phyloP scores from a whole-genome alignment of 164 flowering plant genomes.

The Chloranthus sessilifolius region DNA sequence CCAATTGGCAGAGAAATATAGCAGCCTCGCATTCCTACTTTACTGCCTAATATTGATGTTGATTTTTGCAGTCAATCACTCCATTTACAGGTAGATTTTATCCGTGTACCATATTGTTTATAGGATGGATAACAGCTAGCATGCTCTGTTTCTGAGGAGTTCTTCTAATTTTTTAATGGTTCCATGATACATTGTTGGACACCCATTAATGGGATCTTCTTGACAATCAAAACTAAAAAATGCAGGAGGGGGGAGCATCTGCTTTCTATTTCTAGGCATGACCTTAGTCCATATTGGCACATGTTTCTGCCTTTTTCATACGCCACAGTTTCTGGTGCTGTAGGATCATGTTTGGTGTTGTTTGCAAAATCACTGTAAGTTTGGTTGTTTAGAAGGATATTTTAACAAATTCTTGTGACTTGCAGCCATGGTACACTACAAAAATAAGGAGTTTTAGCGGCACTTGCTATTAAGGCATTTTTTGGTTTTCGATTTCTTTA shows the following conservation, averaged over 20 bases:
- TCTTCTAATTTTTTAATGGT: not conserved
- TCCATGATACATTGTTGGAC: conserved; percentile 2
- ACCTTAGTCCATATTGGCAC: conserved; percentile 69
- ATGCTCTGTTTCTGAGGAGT: not conserved
- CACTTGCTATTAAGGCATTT: too few species aligned
- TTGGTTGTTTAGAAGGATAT: not conserved
- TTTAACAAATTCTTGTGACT: too few species aligned
- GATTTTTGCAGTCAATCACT: conserved; percentile 63
- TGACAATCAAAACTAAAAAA: conserved; percentile 5
- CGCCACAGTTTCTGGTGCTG: conserved; percentile 92
- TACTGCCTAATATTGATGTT: conserved; percentile 67
- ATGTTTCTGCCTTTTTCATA: conserved; percentile 93
- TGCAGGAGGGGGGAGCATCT: conserved; percentile 84
- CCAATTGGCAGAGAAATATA: conserved; percentile 89
- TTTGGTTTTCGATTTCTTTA: too few species aligned
- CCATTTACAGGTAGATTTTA: conserved; percentile 54
- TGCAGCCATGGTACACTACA: too few species aligned
- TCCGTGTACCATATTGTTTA: too few species aligned
- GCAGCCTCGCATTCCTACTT: conserved; percentile 69
- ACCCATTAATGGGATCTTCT: not conserved
- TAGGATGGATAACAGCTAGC: too few species aligned
- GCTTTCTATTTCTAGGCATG: conserved; percentile 54
- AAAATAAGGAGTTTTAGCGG: too few species aligned
- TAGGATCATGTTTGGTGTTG: conserved; percentile 93
- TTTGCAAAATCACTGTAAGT: conserved; percentile 96